These are phyloP conservation scores for Cryptosporidium meleagridis DNA, from an alignment of 169 alveolate species.

Conservation along the genomic window DNA sequence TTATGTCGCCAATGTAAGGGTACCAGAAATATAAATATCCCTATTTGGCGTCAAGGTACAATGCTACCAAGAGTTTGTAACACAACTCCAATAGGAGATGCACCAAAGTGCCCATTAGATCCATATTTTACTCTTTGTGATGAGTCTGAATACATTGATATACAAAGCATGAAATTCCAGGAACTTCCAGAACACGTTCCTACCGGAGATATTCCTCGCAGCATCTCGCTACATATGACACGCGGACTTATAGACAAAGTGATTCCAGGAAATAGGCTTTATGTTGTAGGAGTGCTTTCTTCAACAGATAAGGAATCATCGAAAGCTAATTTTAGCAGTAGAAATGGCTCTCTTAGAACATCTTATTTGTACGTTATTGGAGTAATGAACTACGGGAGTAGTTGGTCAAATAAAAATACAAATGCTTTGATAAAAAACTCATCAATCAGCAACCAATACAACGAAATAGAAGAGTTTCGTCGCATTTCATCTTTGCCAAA, in stretches of 20 bases:
- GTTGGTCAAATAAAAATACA: constrained; percentile 78
- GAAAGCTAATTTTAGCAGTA: neutral
- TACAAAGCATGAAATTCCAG: constrained; percentile 95
- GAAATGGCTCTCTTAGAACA: constrained; percentile 76
- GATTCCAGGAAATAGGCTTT: constrained; percentile 97
- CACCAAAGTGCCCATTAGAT: constrained; percentile 89
- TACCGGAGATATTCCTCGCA: constrained; percentile 94
- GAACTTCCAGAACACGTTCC: constrained; percentile 99
- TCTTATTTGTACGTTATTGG: constrained; percentile 88
- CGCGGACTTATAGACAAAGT: constrained; percentile 81
- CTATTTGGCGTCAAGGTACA: constrained; percentile 89
- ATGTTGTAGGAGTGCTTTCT: constrained; percentile 92
- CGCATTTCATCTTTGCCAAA: constrained; percentile 90
- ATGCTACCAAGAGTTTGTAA: constrained; percentile 84
- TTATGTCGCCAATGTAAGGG: constrained; percentile 94
- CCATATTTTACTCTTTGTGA: constrained; percentile 94
- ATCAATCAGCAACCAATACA: constrained; percentile 22
- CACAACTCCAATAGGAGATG: constrained; percentile 80
- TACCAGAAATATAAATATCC: constrained; percentile 86
- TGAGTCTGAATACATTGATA: constrained; percentile 95
- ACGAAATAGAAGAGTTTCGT: constrained; percentile 84
- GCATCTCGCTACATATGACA: constrained; percentile 71
- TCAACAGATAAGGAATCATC: constrained; percentile 78
- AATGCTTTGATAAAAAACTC: constrained; percentile 77
- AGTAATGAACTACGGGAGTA: constrained; percentile 79